Conservation (phyloP, 306 rosid genomes). For the Fragaria iinumae region DNA sequence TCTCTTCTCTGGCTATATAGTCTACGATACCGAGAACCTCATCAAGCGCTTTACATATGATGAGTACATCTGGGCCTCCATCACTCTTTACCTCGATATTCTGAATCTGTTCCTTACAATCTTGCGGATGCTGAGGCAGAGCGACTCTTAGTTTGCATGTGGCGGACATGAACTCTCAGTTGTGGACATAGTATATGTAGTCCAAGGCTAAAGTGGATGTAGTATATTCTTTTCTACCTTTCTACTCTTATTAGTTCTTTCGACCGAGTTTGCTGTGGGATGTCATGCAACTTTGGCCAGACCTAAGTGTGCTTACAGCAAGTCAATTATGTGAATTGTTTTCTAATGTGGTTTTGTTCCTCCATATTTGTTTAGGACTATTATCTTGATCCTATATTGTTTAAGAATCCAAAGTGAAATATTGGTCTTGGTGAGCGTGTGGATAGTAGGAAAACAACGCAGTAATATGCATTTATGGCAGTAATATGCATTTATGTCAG, state of each 20-base stretch:
- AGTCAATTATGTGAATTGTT: neutral
- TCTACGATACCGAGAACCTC: constrained; percentile 83
- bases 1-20: constrained; percentile 77
- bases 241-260: neutral
- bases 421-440: neutral
- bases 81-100: constrained; percentile 82
- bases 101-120: constrained; percentile 86
- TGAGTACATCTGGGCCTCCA: constrained; percentile 88
- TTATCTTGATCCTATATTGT: neutral
- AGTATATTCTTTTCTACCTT: constrained; percentile 1
- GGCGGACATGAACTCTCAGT: neutral
- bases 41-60: constrained; percentile 89
- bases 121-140: constrained; percentile 75
- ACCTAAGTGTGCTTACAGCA: neutral
- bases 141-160: constrained; percentile 48
- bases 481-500: no score
- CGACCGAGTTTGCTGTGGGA: neutral
- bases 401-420: neutral
- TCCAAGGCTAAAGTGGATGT: constrained; percentile 17
- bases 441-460: neutral
- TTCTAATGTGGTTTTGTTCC: neutral
- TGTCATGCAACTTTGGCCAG: neutral
- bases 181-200: neutral
- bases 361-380: neutral
- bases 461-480: neutral